A percentile compares a stretch with the other conserved stretches of the same genome.
phyloP scores from a whole-genome alignment of 2,329 filamentous ascomycete genomes.

The Fusarium graminum region DNA sequence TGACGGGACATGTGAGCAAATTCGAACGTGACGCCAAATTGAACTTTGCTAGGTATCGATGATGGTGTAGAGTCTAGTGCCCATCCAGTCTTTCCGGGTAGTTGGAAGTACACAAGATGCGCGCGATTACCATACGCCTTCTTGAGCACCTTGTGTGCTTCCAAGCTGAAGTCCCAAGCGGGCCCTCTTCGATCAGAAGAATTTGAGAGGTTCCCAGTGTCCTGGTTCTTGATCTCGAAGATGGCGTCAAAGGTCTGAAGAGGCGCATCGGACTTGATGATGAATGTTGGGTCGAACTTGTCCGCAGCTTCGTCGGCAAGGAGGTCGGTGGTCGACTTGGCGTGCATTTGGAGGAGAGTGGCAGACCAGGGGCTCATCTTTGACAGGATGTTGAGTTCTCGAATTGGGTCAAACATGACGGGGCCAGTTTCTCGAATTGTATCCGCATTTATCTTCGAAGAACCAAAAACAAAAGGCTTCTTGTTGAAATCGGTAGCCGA shows the following conservation, averaged over 20 bases:
- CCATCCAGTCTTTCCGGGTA: constrained; percentile 53
- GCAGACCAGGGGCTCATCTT: constrained; percentile 94
- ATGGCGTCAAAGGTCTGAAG: constrained; percentile 68
- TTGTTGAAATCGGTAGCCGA: constrained; percentile 78
- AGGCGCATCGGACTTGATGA: constrained; percentile 69
- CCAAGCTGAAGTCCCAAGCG: constrained; percentile 63
- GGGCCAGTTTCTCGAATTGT: constrained; percentile 65
- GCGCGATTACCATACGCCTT: constrained; percentile 82
- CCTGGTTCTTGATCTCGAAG: constrained; percentile 54
- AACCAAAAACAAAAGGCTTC: constrained; percentile 70
- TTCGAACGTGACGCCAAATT: constrained; percentile 79
- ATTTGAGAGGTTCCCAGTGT: constrained; percentile 48
- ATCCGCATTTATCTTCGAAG: constrained; percentile 51
- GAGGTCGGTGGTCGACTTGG: constrained; percentile 78
- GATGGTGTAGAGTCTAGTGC: constrained; percentile 43
- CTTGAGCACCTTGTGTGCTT: constrained; percentile 73
- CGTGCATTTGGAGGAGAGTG: constrained; percentile 77
- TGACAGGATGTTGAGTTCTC: constrained; percentile 84
- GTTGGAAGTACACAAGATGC: constrained; percentile 72
- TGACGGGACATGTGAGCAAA: constrained; percentile 77
- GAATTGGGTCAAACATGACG: constrained; percentile 80
- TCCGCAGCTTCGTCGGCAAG: constrained; percentile 80
- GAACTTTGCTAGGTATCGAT: constrained; percentile 57
- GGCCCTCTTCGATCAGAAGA: constrained; percentile 59
- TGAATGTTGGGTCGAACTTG: constrained; percentile 88